These are phyloP conservation scores for Arctium minus DNA, from an alignment of 129 eudicot species.

Conservation along the genomic window DNA sequence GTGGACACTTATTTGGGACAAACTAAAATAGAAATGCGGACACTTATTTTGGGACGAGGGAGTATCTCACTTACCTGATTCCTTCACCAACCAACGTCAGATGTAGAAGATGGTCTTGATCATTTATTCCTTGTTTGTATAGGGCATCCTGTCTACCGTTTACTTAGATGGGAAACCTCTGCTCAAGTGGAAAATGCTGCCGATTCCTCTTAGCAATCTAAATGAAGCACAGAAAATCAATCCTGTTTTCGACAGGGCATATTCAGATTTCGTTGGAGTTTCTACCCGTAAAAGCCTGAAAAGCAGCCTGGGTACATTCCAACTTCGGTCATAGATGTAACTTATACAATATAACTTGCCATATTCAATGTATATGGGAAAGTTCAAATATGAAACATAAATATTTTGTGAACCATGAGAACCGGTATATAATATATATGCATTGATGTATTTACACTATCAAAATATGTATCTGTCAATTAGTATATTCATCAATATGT, in stretches of 20 bases:
- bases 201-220: conserved; percentile 59
- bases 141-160: conserved; percentile 87
- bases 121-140: conserved; percentile 5
- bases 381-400: background rate
- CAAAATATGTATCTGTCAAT: background rate
- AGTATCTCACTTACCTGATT: background rate
- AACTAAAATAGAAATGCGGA: background rate
- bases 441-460: background rate
- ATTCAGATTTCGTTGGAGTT: conserved; percentile 15
- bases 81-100: background rate
- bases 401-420: background rate
- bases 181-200: conserved; percentile 71
- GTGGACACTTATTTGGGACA: background rate
- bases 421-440: background rate
- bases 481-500: background rate
- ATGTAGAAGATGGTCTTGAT: background rate
- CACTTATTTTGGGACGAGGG: background rate
- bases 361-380: background rate
- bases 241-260: conserved; percentile 31
- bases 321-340: background rate
- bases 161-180: conserved; percentile 62
- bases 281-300: conserved; percentile 44
- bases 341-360: background rate
- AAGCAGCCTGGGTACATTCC: conserved; percentile 32
- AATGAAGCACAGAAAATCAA: conserved; percentile 38